Percentiles rank a stretch among this genome's conserved stretches.
Evolutionary conservation across 1,284 basidiomycete genomes (phyloP).

Genomic region (Polyporus tsugae): DNA sequence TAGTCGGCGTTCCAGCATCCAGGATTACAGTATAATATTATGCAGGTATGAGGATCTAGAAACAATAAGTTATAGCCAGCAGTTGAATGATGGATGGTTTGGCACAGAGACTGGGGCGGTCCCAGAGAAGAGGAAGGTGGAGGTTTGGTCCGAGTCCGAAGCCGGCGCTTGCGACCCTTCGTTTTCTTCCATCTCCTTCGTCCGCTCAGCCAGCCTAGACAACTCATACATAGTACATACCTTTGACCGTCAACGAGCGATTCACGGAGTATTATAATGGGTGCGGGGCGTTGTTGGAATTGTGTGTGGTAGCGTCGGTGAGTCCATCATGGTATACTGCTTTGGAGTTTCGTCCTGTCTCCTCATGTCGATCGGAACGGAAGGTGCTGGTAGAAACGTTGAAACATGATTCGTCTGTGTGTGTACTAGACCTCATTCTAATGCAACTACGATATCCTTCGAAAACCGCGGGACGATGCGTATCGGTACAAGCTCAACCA

Average conservation of each 20-base stretch:
- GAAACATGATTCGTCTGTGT: too few species aligned
- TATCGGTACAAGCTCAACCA: neutral
- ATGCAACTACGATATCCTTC: neutral
- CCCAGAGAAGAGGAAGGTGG: neutral
- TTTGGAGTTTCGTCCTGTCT: too few species aligned
- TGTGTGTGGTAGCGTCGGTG: neutral
- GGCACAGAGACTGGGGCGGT: neutral
- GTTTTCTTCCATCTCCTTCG: neutral
- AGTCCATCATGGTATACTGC: neutral
- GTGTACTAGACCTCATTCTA: conserved; percentile 11
- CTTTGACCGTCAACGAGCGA: neutral
- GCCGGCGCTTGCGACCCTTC: neutral
- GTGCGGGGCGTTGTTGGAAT: neutral
- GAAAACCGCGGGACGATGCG: neutral
- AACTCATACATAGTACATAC: too few species aligned
- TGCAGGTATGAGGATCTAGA: neutral
- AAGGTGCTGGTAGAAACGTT: neutral
- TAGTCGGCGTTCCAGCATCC: conserved; percentile 11
- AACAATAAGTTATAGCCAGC: neutral
- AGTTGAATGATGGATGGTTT: neutral
- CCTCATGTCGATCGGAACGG: neutral
- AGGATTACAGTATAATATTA: conserved; percentile 8
- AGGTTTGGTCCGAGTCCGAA: neutral
- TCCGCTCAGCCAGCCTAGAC: neutral
- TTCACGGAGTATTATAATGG: neutral